phyloP scores from a whole-genome alignment of 1,139 yeast species.

The Lodderomyces beijingensis region DNA sequence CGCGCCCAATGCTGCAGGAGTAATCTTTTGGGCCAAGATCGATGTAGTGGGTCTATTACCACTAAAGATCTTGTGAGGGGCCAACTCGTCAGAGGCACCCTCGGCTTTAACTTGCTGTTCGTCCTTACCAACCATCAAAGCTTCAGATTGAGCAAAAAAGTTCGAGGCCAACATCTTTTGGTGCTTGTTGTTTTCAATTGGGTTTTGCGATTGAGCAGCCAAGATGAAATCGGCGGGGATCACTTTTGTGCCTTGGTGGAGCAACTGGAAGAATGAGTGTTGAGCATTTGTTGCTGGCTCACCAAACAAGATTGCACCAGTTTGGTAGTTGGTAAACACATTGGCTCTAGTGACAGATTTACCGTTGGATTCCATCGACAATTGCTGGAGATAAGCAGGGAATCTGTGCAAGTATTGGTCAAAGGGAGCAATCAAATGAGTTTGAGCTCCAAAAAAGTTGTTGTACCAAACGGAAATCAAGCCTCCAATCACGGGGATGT shows the following conservation, averaged over 20 bases:
- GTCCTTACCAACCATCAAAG: conserved; percentile 93
- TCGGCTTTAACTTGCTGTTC: conserved; percentile 80
- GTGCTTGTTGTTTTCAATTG: conserved; percentile 88
- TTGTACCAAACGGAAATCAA: conserved; percentile 95
- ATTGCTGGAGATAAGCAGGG: conserved; percentile 98
- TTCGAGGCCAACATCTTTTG: conserved; percentile 97
- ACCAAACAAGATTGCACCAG: conserved; percentile 93
- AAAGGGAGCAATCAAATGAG: conserved; percentile 96
- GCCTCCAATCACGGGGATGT: conserved; percentile 93
- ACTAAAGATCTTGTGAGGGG: conserved; percentile 93
- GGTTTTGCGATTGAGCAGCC: conserved; percentile 98
- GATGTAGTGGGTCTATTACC: conserved; percentile 99
- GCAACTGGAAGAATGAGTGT: conserved; percentile 98
- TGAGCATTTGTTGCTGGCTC: conserved; percentile 99
- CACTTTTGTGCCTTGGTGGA: conserved; percentile 97
- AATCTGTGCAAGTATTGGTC: conserved; percentile 98
- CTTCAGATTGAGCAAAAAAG: conserved; percentile 98
- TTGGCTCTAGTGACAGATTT: conserved; percentile 93
- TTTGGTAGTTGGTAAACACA: conserved; percentile 86
- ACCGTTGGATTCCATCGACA: conserved; percentile 99
- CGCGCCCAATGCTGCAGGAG: conserved; percentile 94
- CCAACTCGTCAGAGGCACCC: conserved; percentile 80
- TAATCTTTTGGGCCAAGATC: conserved; percentile 88
- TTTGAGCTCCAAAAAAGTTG: conserved; percentile 96
- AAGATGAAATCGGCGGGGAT: conserved; percentile 95